Evolutionary conservation across 2,329 filamentous ascomycete species (phyloP), one percentile per base, ranked within the genome.

Genomic region (Scorias spongiosa): DNA sequence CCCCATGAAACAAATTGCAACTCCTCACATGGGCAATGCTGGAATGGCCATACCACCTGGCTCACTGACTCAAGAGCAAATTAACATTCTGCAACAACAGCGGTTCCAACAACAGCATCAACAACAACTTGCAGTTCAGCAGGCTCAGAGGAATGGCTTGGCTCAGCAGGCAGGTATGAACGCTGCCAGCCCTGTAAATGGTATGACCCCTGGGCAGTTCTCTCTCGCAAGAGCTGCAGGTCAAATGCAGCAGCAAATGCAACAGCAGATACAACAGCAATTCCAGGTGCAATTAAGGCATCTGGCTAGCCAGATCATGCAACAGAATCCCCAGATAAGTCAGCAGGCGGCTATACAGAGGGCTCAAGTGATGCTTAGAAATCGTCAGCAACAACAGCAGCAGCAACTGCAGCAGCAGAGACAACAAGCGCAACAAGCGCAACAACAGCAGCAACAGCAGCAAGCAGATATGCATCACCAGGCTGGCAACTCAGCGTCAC

Each of bases 341-440:
- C 17, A 44, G 11, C 57, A 59, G 34, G 50, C 58, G 40, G 60
- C 57, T 1, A 50, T 52, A 40, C 50, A 57, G 49, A 57, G 59
- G 38, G 56, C 60, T 30, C 54, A 36, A 9, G 32, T 15, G 12
- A 36, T 36, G 12, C 4, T 36, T 36, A 36, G 15, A 15, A 15
- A 12, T 36, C 32, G 32, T 36, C 44, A 44, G 18, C 47, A 49
- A 20, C 37, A 40, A 29, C 42, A 43, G 45, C 49, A 32, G 29
- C 46, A 43, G 40, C 29, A 44, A 5, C 49, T 51, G 18, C 51
- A 49, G 29, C 46, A 43, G 40, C 29, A 44, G 7, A 48, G 51
- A 15, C 51, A 49, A 30, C 42, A 42, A 14, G 39, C 39, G 20
- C 49, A 50, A 39, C 46, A 46, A 44, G 48, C 51, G 47, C 51